A percentile compares a stretch with the other conserved stretches of the same genome.
These are phyloP conservation scores for Dioscorea alata DNA, from an alignment of 106 monocot species.

Conservation along the genomic window DNA sequence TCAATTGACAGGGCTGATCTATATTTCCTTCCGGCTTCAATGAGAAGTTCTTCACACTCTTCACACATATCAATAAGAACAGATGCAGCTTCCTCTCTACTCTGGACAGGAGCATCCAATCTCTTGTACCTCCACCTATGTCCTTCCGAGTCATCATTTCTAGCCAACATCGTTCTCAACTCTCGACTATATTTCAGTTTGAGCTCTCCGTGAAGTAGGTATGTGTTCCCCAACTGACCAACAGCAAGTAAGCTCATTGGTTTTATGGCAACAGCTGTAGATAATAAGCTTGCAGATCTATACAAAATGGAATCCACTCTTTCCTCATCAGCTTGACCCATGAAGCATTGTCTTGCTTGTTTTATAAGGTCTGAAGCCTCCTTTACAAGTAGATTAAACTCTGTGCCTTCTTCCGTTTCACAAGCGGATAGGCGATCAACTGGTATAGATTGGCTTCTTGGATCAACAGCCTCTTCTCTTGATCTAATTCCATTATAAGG, in stretches of 20 bases:
- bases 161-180: constrained; percentile 59
- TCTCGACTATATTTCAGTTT: constrained; percentile 80
- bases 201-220: constrained; percentile 91
- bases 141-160: constrained; percentile 24
- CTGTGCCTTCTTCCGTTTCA: constrained; percentile 14
- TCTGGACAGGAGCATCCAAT: constrained; percentile 13
- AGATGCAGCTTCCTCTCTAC: constrained; percentile 48
- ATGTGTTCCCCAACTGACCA: constrained; percentile 87
- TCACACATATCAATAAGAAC: constrained; percentile 74
- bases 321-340: constrained; percentile 49
- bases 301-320: constrained; percentile 46
- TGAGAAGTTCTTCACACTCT: constrained; percentile 88
- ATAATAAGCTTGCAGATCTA: constrained; percentile 59
- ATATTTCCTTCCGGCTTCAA: constrained; percentile 84
- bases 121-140: constrained; percentile 16
- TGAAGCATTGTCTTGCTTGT: constrained; percentile 64
- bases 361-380: constrained; percentile 53
- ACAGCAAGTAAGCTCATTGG: constrained; percentile 71
- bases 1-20: constrained; percentile 80
- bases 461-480: neutral
- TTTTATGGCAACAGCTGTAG: constrained; percentile 54
- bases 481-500: constrained; percentile 9
- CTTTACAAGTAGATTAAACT: constrained; percentile 45
- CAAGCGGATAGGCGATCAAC: neutral
- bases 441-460: neutral